Evolutionary conservation across 805 yeast species (phyloP), one percentile per base, ranked within the genome.

Genomic region (Candida awuae): DNA sequence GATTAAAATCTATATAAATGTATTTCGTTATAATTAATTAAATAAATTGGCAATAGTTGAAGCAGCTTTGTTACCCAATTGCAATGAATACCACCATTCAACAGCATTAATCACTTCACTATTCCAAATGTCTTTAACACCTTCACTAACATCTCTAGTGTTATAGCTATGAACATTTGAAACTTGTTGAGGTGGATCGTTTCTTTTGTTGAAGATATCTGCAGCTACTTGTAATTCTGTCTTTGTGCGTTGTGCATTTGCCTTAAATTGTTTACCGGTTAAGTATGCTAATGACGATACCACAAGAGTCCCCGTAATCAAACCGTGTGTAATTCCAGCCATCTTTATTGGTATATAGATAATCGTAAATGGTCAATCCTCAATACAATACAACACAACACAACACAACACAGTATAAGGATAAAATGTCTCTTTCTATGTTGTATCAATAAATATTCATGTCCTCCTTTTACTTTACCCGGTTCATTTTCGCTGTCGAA

Each of bases 51-150:
- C 43, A 14, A 48, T 34, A 7, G 34, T 15, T 13, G 33, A 38
- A 33, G 43, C 43, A 20, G 50, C 46, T 20, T 43, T 43, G 13
- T 45, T 37, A 9, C 50, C 39, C n/a, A 53, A 30, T 33, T 52
- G 42, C 27, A 58, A 41, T n/a, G 52, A 46, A 51, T 80, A 81
- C 12, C 81, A 48, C 73, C 82, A 79, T 48, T 76, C 75, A 17
- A 78, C 84, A 42, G 72, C 70, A 32, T 63, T 66, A 41, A 80
- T 68, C 38, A 84, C 70, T 54, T 82, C 88, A 32, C 73, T 77
- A 53, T 84, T 80, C 94, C 94, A 84, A 30, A 83, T 67, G 52
- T 84, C 94, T 48, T 78, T 81, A 44, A 73, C 65, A 0, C 87
- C 79, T 56, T 84, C 87, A 8, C 52, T 52, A 23, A 75, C 44